A percentile compares a stretch with the other conserved stretches of the same genome.
Evolutionary conservation across 257 asterid genomes (phyloP).

Genomic region (Nicotiana tabacum): DNA sequence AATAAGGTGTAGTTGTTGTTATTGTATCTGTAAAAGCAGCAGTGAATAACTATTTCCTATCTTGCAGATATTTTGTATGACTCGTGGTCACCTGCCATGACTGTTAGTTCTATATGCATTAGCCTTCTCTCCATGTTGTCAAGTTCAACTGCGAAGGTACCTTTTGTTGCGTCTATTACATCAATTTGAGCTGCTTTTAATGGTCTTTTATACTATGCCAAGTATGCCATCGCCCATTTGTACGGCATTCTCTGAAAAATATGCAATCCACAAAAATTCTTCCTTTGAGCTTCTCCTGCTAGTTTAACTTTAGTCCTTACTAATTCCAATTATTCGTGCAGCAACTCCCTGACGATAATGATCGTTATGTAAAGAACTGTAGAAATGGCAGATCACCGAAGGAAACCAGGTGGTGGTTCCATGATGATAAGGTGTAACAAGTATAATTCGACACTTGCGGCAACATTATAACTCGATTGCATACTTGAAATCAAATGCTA

Average conservation of each 20-base stretch:
- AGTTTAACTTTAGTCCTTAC: neutral
- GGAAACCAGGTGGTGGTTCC: slow-evolving; percentile 99
- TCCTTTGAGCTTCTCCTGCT: neutral
- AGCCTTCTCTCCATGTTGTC: slow-evolving; percentile 98
- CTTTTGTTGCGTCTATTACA: neutral
- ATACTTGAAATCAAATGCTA: slow-evolving; percentile 4
- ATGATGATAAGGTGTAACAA: slow-evolving; percentile 74
- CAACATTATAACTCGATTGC: neutral
- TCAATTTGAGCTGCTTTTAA: too few species aligned
- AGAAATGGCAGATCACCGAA: slow-evolving; percentile 87
- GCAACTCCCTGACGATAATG: slow-evolving; percentile 98
- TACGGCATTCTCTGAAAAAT: too few species aligned
- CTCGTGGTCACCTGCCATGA: slow-evolving; percentile 99
- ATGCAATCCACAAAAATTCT: neutral
- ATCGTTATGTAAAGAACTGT: slow-evolving; percentile 93
- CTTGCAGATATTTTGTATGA: slow-evolving; percentile 82
- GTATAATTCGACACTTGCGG: neutral
- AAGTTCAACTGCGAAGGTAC: slow-evolving; percentile 84
- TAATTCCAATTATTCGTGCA: slow-evolving; percentile 26
- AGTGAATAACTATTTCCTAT: neutral
- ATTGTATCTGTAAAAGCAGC: neutral
- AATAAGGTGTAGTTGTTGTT: too few species aligned
- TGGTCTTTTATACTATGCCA: neutral
- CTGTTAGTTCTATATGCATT: slow-evolving; percentile 92
- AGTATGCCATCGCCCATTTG: too few species aligned